Conservation (phyloP, 129 eudicot species). For the Silybum marianum region DNA sequence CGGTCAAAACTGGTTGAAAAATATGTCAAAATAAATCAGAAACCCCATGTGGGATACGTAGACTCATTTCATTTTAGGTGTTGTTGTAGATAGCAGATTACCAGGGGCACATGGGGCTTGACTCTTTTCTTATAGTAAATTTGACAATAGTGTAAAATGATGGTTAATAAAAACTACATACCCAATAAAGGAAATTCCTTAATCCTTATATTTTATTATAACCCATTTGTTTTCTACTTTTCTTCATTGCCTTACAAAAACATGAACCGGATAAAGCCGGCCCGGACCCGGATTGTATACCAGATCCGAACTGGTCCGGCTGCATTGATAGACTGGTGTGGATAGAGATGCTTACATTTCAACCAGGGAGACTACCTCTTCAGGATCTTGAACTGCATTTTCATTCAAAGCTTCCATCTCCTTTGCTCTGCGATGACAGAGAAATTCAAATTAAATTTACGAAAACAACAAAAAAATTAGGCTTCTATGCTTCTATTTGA, state of each 20-base stretch:
- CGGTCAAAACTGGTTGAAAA: constrained; percentile 6
- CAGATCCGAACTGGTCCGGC: not conserved
- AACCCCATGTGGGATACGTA: constrained; percentile 34
- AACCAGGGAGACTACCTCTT: constrained; percentile 36
- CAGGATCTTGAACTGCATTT: constrained; percentile 50
- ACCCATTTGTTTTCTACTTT: not conserved
- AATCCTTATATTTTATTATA: not conserved
- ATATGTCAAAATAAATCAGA: constrained; percentile 39
- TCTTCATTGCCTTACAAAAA: not conserved
- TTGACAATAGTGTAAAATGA: constrained; percentile 36
- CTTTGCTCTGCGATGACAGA: constrained; percentile 17
- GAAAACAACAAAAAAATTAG: constrained; percentile 10
- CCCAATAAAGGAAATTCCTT: constrained; percentile 26
- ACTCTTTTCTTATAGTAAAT: constrained; percentile 36
- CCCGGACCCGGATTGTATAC: not conserved
- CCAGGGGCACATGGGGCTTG: constrained; percentile 34
- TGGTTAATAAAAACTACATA: constrained; percentile 8
- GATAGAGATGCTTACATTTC: constrained; percentile 37
- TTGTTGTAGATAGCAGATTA: constrained; percentile 10
- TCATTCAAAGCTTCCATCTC: constrained; percentile 43
- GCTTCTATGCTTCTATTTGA: not conserved
- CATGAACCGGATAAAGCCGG: not conserved
- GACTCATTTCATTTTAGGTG: constrained; percentile 29
- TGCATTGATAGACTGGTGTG: no score
- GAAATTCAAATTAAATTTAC: not conserved